Evolutionary conservation across 1,139 yeast genomes (phyloP).

Genomic region (Debaryomyces sp.): DNA sequence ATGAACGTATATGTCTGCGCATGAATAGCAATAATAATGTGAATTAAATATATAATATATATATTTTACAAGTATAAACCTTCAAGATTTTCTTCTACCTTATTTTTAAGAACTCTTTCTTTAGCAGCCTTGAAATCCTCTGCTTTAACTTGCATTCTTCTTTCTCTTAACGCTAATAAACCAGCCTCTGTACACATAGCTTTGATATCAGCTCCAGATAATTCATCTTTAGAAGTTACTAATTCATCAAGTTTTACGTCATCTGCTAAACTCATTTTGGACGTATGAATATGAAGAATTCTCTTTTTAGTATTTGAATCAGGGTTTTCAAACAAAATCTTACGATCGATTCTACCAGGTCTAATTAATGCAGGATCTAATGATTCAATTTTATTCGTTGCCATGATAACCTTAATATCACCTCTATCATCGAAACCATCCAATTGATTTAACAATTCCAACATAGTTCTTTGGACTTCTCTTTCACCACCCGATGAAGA

Average conservation of each 20-base stretch:
- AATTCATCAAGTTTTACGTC: slow-evolving; percentile 91
- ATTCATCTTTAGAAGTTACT: slow-evolving; percentile 89
- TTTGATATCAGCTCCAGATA: slow-evolving; percentile 97
- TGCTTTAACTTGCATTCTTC: slow-evolving; percentile 97
- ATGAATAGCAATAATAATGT: slow-evolving; percentile 2
- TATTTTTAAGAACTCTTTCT: slow-evolving; percentile 96
- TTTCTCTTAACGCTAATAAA: slow-evolving; percentile 89
- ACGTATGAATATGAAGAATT: slow-evolving; percentile 90
- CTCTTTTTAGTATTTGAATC: slow-evolving; percentile 92
- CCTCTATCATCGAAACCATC: slow-evolving; percentile 99
- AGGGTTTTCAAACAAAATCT: slow-evolving; percentile 94
- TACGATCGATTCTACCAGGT: slow-evolving; percentile 98
- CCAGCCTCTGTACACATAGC: slow-evolving; percentile 99
- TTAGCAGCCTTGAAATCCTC: slow-evolving; percentile 94
- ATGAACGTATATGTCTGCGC: background rate
- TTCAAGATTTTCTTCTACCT: slow-evolving; percentile 95
- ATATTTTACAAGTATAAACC: slow-evolving; percentile 77
- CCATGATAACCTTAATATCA: slow-evolving; percentile 98
- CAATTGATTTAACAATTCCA: slow-evolving; percentile 92
- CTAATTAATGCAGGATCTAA: slow-evolving; percentile 97
- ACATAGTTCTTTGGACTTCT: slow-evolving; percentile 98
- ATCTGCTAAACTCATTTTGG: slow-evolving; percentile 86
- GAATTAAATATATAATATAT: slow-evolving; percentile 2
- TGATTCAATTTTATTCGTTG: slow-evolving; percentile 93
- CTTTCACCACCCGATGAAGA: slow-evolving; percentile 97